A percentile compares a stretch with the other conserved stretches of the same genome.
These are phyloP conservation scores for Suillus tomentosus DNA, from an alignment of 768 basidiomycete species.

Conservation along the genomic window DNA sequence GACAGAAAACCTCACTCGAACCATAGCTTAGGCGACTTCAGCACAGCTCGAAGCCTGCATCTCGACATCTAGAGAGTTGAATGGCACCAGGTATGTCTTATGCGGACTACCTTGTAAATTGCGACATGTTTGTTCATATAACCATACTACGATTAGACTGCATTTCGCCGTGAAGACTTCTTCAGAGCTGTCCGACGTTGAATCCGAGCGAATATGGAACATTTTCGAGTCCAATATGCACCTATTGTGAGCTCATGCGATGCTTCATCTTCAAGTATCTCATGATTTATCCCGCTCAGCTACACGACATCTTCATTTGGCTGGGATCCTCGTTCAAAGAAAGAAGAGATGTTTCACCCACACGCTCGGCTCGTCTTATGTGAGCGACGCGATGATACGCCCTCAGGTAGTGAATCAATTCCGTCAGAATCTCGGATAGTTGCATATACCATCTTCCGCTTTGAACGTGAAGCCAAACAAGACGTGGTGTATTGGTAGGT, in stretches of 20 bases:
- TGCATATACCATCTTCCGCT: slow-evolving; percentile 65
- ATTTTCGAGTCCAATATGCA: slow-evolving; percentile 61
- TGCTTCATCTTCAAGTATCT: background rate
- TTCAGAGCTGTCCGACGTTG: slow-evolving; percentile 35
- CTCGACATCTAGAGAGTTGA: slow-evolving; percentile 10
- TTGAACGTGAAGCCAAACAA: slow-evolving; percentile 65
- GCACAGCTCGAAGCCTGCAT: slow-evolving; percentile 24
- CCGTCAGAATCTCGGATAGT: slow-evolving; percentile 27
- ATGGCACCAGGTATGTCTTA: slow-evolving; percentile 21
- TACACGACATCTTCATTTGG: slow-evolving; percentile 62
- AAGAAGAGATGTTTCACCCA: slow-evolving; percentile 58
- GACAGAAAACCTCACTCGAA: slow-evolving; percentile 8
- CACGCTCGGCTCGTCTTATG: slow-evolving; percentile 64
- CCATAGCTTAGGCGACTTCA: slow-evolving; percentile 23
- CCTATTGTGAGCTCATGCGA: slow-evolving; percentile 33
- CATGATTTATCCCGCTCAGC: slow-evolving; percentile 35
- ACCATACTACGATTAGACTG: slow-evolving; percentile 18
- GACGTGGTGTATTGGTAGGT: slow-evolving; percentile 71
- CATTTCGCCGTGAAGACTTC: slow-evolving; percentile 28
- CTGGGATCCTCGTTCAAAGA: slow-evolving; percentile 61
- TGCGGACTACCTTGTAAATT: background rate
- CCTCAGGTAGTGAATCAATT: slow-evolving; percentile 16
- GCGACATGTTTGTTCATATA: background rate
- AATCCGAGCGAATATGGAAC: slow-evolving; percentile 51
- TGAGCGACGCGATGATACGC: slow-evolving; percentile 11